Conservation (phyloP, 345 rosid species). For the Sapria himalayana region DNA sequence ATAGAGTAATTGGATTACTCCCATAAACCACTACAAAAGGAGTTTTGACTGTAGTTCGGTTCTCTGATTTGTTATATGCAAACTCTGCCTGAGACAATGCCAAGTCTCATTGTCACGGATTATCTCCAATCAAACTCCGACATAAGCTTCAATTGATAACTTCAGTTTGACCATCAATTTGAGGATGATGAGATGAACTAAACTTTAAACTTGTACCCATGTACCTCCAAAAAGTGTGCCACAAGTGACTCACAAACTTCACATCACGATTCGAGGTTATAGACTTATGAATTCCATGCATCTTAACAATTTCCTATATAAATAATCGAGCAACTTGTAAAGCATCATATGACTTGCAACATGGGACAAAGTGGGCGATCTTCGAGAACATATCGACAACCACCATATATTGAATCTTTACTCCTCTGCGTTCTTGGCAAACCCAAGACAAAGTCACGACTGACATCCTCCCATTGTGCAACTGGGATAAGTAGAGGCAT, state of each 20-base stretch:
- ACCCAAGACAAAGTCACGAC: conserved; percentile 1
- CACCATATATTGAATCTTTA: neutral
- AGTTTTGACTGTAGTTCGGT: neutral
- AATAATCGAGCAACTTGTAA: neutral
- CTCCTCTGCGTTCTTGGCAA: too few species aligned
- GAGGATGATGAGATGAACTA: neutral
- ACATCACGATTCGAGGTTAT: neutral
- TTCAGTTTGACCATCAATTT: neutral
- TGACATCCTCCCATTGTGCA: neutral
- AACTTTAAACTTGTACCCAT: neutral
- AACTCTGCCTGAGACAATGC: neutral
- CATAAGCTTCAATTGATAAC: neutral
- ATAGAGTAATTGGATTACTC: neutral
- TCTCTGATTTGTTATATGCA: neutral
- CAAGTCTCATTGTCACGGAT: neutral
- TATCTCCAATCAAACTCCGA: neutral
- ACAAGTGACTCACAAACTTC: neutral
- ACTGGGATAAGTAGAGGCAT: neutral
- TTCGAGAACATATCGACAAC: neutral
- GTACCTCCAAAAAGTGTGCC: too few species aligned
- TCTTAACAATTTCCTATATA: too few species aligned
- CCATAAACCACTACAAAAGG: conserved; percentile 5
- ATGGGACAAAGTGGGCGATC: conserved; percentile 1
- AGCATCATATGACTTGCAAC: too few species aligned
- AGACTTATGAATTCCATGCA: neutral